phyloP scores from a whole-genome alignment of 202 grass and related monocot genomes.

The Hordeum pubiflorum region DNA sequence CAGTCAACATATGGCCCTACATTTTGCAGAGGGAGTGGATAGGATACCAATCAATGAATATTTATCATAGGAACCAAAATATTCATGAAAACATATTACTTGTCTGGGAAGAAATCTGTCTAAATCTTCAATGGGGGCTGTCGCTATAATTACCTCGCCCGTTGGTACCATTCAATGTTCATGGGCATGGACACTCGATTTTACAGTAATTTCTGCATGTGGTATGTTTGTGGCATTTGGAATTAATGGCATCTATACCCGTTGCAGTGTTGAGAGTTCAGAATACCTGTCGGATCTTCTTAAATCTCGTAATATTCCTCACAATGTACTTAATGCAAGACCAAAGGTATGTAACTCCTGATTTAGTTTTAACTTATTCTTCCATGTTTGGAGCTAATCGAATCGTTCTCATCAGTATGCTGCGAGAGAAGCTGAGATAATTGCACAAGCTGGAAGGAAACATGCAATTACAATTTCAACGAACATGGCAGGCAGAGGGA shows the following conservation, averaged over 20 bases:
- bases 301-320: conserved; percentile 68
- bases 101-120: neutral
- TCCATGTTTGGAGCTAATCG: conserved; percentile 18
- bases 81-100: neutral
- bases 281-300: conserved; percentile 93
- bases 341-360: conserved; percentile 63
- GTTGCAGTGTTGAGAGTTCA: conserved; percentile 85
- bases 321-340: conserved; percentile 94
- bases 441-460: conserved; percentile 94
- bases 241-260: conserved; percentile 14
- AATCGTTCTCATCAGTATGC: conserved; percentile 63
- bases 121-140: neutral
- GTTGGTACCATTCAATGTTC: neutral
- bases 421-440: conserved; percentile 88
- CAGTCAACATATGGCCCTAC: neutral
- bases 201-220: conserved; percentile 2
- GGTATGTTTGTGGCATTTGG: neutral
- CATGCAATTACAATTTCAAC: conserved; percentile 98
- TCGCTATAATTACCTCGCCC: neutral
- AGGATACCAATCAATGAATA: neutral
- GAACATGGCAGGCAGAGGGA: conserved; percentile 98
- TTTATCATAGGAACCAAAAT: neutral
- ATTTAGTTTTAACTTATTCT: conserved; percentile 16
- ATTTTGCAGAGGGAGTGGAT: neutral
- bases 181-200: neutral